Evolutionary conservation across 306 rosid species (phyloP).

Genomic region (Fagus crenata): DNA sequence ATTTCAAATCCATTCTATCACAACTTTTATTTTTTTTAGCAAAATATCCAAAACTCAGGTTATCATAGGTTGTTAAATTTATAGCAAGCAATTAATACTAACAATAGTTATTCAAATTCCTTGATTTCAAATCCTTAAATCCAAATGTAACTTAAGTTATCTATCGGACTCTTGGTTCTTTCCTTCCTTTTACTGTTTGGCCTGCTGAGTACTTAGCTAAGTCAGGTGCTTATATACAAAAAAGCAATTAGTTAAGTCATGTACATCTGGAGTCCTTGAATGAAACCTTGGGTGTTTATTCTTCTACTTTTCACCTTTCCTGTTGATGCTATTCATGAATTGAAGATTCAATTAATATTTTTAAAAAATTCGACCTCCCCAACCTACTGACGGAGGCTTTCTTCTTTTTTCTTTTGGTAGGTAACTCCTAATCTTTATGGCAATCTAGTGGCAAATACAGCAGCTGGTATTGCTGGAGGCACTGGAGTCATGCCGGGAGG

Average conservation of each 20-base stretch:
- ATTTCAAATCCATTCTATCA: too few species aligned
- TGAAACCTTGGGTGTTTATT: neutral
- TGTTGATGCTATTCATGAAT: neutral
- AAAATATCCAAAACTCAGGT: too few species aligned
- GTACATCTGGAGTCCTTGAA: neutral
- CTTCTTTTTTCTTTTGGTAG: conserved; percentile 27
- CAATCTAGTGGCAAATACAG: conserved; percentile 84
- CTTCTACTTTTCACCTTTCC: neutral
- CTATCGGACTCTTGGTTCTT: neutral
- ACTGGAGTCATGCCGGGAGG: conserved; percentile 92
- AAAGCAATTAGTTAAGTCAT: neutral
- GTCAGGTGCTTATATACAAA: neutral
- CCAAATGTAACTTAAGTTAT: neutral
- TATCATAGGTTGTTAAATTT: too few species aligned
- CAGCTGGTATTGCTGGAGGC: conserved; percentile 83
- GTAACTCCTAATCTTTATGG: conserved; percentile 87
- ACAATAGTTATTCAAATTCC: too few species aligned
- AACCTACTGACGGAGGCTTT: conserved; percentile 9
- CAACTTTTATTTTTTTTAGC: too few species aligned
- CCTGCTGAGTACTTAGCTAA: neutral
- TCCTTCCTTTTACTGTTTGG: neutral
- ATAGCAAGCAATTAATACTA: too few species aligned
- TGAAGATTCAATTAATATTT: neutral
- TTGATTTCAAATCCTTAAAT: too few species aligned
- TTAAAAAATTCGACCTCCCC: neutral